phyloP scores from a whole-genome alignment of 2,329 filamentous ascomycete species.

The Penicillium digitatum region DNA sequence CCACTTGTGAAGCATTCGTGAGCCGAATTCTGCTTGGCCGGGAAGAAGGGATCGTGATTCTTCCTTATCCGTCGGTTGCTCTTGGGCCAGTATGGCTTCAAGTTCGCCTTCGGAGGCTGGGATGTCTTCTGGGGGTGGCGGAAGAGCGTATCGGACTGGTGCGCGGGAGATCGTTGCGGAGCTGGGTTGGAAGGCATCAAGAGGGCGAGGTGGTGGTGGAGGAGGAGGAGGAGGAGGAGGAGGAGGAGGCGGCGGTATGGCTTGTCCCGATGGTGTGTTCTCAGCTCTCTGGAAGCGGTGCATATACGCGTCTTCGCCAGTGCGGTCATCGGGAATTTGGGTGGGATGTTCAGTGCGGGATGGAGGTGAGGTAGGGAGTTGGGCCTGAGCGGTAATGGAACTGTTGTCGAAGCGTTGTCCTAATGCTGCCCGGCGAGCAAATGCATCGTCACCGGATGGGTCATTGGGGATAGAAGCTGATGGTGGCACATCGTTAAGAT shows the following conservation, averaged over 20 bases:
- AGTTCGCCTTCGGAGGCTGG: constrained; percentile 52
- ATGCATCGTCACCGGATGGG: constrained; percentile 66
- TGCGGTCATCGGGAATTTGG: constrained; percentile 28
- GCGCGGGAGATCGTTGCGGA: constrained; percentile 69
- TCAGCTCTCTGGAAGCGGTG: constrained; percentile 25
- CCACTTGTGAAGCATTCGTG: constrained; percentile 87
- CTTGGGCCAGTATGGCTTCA: constrained; percentile 45
- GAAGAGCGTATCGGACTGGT: constrained; percentile 67
- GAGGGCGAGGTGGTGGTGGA: constrained; percentile 37
- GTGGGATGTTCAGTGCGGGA: constrained; percentile 28
- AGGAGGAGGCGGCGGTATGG: constrained; percentile 28
- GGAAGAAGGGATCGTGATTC: constrained; percentile 61
- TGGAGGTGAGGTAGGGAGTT: constrained; percentile 25
- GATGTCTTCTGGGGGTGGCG: constrained; percentile 50
- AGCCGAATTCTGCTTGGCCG: constrained; percentile 78
- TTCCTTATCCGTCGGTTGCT: constrained; percentile 35
- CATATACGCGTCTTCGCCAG: constrained; percentile 27
- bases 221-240: constrained; percentile 40
- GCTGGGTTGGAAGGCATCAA: constrained; percentile 38
- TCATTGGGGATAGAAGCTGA: constrained; percentile 52
- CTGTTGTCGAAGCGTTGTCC: constrained; percentile 37
- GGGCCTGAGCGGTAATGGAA: constrained; percentile 9
- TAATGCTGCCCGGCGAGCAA: constrained; percentile 59
- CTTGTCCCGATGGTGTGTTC: constrained; percentile 22
- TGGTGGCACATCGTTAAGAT: constrained; percentile 37